Base-by-base conservation (phyloP, 2,329 filamentous ascomycete genomes). In the Phyllosticta citrichinensis region DNA sequence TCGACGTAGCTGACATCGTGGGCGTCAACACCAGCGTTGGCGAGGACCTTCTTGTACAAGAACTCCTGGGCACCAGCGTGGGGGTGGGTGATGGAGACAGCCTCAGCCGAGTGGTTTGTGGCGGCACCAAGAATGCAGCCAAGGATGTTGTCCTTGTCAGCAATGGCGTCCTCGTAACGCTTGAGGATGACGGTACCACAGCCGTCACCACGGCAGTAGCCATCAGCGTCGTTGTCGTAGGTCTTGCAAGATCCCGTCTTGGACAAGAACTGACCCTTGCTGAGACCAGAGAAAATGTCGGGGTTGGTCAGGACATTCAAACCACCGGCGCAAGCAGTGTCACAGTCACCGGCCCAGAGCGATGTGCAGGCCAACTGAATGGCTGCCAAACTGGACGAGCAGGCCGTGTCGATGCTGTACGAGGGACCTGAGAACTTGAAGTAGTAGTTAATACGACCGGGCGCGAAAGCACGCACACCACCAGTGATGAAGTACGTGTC, bases 31-130 rank as follows among this genome's bases (percentile, higher is more conserved):
- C 87, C 86, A 52, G 88, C 86, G 52, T 88, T 83, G 55, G 87
- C 82, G 1, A 94, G 79, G 27, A 94, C 85, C 50, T 83, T 79
- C 61, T 83, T 82, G 67, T 87, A 93, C 11, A 94, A 76, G 55
- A 82, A 78, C 12, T 88, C 84, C 72, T 95, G 91, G 0, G 88
- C 87, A 14, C 84, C 87, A 3, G 84, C 87, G 71, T 94, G 89
- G 1, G 91, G 91, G 62, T 90, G 87, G 0, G 89, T 94, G 68
- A 95, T 94, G 1, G 89, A 92, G 20, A 90, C 84, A 53, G 89
- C 85, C 67, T 91, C 85, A 0, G 87, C 87, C 0, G 87, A 92
- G 73, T 94, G 89, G 72, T 94, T 95, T 56, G 89, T 94, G 4
- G 85, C 83, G 0, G 86, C 83, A 27, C 85, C 88, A 0, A 88